phyloP scores from a whole-genome alignment of 495 filamentous ascomycete genomes.

The Aspergillus asperescens region DNA sequence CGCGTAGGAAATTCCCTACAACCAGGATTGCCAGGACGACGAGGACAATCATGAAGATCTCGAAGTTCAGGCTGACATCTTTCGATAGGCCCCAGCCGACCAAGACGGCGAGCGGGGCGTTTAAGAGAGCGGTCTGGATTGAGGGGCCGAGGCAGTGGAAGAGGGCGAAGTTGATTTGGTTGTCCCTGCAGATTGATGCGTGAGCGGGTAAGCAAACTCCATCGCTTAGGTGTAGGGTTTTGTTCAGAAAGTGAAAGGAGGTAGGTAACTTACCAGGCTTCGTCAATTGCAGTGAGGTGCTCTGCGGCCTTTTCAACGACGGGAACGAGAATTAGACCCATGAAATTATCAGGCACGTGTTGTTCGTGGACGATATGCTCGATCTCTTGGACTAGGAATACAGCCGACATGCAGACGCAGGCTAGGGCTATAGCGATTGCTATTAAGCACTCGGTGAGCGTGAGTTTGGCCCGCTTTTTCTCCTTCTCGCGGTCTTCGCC shows the following conservation, averaged over 20 bases:
- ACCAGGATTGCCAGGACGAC: conserved; percentile 85
- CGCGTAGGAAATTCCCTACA: conserved; percentile 73
- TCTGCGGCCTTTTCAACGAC: conserved; percentile 90
- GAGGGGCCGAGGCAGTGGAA: conserved; percentile 83
- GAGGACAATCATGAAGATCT: conserved; percentile 81
- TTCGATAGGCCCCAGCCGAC: conserved; percentile 75
- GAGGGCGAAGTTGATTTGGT: conserved; percentile 75
- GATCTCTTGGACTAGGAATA: conserved; percentile 79
- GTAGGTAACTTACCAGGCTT: conserved; percentile 63
- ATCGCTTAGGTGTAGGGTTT: too few relatives aligned
- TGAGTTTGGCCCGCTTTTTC: conserved; percentile 62
- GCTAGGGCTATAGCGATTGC: conserved; percentile 62
- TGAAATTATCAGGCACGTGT: conserved; percentile 68
- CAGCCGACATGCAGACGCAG: conserved; percentile 73
- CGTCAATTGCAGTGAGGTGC: conserved; percentile 84
- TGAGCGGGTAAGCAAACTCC: not conserved
- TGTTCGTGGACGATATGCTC: conserved; percentile 59
- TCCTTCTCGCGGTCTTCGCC: conserved; percentile 67
- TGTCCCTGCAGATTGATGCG: conserved; percentile 34
- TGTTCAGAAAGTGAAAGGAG: not conserved
- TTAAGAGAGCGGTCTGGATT: conserved; percentile 86
- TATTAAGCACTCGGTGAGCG: conserved; percentile 66
- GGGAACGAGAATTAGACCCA: conserved; percentile 68
- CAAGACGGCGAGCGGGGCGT: conserved; percentile 76
- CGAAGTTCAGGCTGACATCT: conserved; percentile 76